Evolutionary conservation across 805 yeast species (phyloP), one percentile per base, ranked within the genome.

Genomic region (Saturnispora zaruensis): DNA sequence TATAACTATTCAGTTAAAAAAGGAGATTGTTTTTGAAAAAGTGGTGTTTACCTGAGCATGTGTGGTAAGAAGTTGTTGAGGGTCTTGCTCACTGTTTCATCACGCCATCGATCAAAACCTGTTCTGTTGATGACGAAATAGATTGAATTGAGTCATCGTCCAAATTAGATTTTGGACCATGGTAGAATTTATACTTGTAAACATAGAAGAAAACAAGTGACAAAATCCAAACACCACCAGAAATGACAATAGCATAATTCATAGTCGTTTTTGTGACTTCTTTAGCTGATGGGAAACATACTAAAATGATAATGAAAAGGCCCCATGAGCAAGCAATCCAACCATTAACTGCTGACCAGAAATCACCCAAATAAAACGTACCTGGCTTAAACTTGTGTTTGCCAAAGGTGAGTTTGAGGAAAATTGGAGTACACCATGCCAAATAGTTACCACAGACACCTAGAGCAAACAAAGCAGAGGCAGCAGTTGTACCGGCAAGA

Each of bases 401-500:
- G 24, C 79, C 79, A 41, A 64, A 68, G 0, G 79, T 72, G 40
- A 76, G 64, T 44, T 77, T 67, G 49, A 78, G 66, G 52, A 76
- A 68, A 18, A 78, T 73, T 23, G 88, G 87, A 44, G 72, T 67
- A 45, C 77, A 70, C 84, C 86, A 77, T 1, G 84, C 77, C 40
- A 81, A 63, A 55, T 75, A 74, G 60, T 79, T 77, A 49, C 84
- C 81, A 9, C 81, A 74, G 53, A 79, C 74, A 44, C 74, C 78
- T 37, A 82, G 66, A 1, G 84, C 73, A 66, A 82, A 82, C 41
- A 82, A 68, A n/a, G 87, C 87, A 49, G 68, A 69, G 3, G 86
- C 78, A 23, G 86, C 85, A 4, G 78, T 69, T 3, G 71, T 54
- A 41, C 78, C 79, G 50, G 79, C 77, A 46, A 82, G 63, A 52